phyloP scores from a whole-genome alignment of 2,329 filamentous ascomycete species.

The Trichoderma sp. region DNA sequence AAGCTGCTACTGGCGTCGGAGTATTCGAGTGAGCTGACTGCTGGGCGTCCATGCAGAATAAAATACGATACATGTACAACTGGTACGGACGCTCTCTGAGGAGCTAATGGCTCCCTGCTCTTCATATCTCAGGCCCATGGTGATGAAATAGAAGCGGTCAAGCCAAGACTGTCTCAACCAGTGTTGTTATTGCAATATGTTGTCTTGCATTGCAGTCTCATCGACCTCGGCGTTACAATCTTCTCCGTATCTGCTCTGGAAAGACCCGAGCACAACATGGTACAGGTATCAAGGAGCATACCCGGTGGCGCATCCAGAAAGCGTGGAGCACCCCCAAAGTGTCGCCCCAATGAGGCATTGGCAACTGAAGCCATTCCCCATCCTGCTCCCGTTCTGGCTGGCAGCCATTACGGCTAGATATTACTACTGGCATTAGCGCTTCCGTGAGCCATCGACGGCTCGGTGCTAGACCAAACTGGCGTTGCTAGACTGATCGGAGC shows the following conservation, averaged over 20 bases:
- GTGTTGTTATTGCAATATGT: background rate
- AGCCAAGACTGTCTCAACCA: background rate
- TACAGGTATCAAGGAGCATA: background rate
- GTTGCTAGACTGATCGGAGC: conserved; percentile 4
- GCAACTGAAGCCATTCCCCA: conserved; percentile 18
- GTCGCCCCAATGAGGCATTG: conserved; percentile 3
- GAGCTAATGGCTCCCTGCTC: background rate
- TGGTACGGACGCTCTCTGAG: background rate
- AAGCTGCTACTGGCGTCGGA: background rate
- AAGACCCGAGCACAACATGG: background rate
- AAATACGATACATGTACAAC: background rate
- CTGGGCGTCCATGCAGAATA: background rate
- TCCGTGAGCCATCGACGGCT: conserved; percentile 7
- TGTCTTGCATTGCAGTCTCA: background rate
- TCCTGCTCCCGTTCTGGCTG: background rate
- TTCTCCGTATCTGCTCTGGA: background rate
- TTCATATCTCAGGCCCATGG: background rate
- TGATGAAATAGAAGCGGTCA: conserved; percentile 7
- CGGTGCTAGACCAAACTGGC: background rate
- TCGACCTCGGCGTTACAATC: background rate
- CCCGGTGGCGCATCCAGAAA: background rate
- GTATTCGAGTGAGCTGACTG: background rate
- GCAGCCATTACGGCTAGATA: background rate
- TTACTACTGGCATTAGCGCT: conserved; percentile 14
- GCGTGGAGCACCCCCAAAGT: background rate